Evolutionary conservation across 768 basidiomycete species (phyloP).

Genomic region (Lentinula boryana): DNA sequence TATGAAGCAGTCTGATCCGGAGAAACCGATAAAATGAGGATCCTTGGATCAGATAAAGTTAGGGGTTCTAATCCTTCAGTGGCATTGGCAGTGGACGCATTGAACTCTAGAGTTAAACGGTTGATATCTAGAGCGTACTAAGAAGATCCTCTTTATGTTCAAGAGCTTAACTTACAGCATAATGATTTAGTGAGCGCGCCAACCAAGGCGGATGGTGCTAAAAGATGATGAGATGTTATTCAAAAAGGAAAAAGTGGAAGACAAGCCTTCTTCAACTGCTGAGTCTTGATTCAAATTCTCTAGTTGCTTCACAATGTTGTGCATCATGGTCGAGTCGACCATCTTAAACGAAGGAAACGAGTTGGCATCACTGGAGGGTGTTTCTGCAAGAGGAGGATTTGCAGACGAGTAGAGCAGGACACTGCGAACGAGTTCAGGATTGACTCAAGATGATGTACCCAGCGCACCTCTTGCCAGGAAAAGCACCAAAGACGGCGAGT

Average conservation of each 20-base stretch:
- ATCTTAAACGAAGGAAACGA: slow-evolving; percentile 79
- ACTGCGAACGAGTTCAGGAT: slow-evolving; percentile 30
- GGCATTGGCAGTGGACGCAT: slow-evolving; percentile 22
- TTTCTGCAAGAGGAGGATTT: slow-evolving; percentile 34
- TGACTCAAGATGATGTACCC: background rate
- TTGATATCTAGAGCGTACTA: slow-evolving; percentile 29
- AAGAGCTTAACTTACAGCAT: slow-evolving; percentile 57
- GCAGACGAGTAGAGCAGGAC: slow-evolving; percentile 73
- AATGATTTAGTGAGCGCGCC: slow-evolving; percentile 88
- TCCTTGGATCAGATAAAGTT: slow-evolving; percentile 30
- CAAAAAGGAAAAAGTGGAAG: slow-evolving; percentile 1
- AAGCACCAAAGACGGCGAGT: slow-evolving; percentile 86
- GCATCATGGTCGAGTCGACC: slow-evolving; percentile 63
- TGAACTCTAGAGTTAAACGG: slow-evolving; percentile 25
- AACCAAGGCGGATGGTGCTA: slow-evolving; percentile 69
- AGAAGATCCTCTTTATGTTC: background rate
- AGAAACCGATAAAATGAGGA: slow-evolving; percentile 81
- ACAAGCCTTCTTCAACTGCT: slow-evolving; percentile 47
- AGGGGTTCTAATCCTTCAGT: slow-evolving; percentile 22
- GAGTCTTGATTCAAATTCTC: slow-evolving; percentile 31
- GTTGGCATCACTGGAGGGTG: slow-evolving; percentile 58
- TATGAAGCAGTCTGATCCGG: slow-evolving; percentile 87
- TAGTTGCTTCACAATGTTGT: slow-evolving; percentile 57
- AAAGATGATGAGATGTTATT: slow-evolving; percentile 11
- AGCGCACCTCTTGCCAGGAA: slow-evolving; percentile 76